These are phyloP conservation scores for Arabis alpina DNA, from an alignment of 345 rosid species.

Conservation along the genomic window DNA sequence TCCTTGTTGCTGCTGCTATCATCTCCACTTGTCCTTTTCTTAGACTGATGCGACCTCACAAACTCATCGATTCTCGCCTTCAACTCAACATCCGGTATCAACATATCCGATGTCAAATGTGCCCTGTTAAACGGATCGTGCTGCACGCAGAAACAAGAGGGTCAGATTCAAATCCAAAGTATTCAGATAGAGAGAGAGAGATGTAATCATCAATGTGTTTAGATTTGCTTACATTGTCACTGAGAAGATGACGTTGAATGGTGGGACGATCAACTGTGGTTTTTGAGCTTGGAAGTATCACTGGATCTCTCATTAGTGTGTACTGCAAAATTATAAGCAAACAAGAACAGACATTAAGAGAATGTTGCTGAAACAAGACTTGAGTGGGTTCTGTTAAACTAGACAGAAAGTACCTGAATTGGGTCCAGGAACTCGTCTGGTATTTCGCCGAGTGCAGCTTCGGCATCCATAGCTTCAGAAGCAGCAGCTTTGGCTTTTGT, in stretches of 20 bases:
- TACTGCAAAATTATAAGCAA: constrained; percentile 51
- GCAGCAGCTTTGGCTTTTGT: constrained; percentile 87
- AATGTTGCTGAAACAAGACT: not conserved
- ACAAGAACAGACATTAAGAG: not conserved
- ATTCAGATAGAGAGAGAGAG: not conserved
- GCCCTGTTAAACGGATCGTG: constrained; percentile 95
- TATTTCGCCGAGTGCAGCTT: constrained; percentile 91
- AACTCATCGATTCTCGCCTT: constrained; percentile 87
- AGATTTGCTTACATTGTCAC: constrained; percentile 63
- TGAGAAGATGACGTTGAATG: constrained; percentile 98
- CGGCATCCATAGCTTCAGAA: constrained; percentile 93
- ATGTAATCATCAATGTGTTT: constrained; percentile 12
- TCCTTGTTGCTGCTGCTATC: constrained; percentile 59
- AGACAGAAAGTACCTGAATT: constrained; percentile 22
- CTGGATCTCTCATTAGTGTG: constrained; percentile 98
- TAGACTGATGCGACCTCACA: constrained; percentile 62
- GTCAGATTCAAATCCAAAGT: constrained; percentile 17
- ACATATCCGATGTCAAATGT: constrained; percentile 86
- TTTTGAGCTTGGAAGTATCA: constrained; percentile 90
- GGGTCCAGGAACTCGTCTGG: constrained; percentile 99
- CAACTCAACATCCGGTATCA: constrained; percentile 73
- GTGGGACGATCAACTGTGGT: constrained; percentile 87
- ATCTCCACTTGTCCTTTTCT: constrained; percentile 64
- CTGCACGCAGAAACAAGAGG: constrained; percentile 54
- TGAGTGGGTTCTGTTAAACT: not conserved